These are phyloP conservation scores for Tetraselmis chui DNA, from an alignment of 139 green algal genomes.

Conservation along the genomic window DNA sequence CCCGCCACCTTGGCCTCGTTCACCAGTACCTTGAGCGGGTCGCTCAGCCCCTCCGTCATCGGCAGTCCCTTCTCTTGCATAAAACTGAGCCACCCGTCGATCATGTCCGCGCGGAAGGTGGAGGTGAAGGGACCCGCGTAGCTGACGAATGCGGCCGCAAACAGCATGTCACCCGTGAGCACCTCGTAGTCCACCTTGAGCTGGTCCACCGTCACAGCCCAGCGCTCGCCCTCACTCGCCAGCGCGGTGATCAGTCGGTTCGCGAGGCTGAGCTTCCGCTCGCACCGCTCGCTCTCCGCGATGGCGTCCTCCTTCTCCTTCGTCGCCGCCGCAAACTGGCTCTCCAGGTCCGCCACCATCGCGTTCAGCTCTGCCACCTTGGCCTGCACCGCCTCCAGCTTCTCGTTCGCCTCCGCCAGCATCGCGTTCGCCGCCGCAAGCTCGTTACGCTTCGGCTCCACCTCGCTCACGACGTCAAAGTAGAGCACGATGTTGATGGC, in stretches of 20 bases:
- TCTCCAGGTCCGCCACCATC: constrained; percentile 67
- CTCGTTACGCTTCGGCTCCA: constrained; percentile 78
- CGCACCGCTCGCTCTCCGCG: constrained; percentile 56
- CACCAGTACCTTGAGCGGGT: constrained; percentile 65
- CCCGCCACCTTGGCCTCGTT: constrained; percentile 66
- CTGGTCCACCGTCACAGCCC: constrained; percentile 63
- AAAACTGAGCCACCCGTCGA: constrained; percentile 66
- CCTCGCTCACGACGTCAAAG: constrained; percentile 75
- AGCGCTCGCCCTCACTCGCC: constrained; percentile 70
- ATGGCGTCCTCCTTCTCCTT: constrained; percentile 82
- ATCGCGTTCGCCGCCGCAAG: constrained; percentile 76
- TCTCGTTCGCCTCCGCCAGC: constrained; percentile 65
- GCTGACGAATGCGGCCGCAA: constrained; percentile 59
- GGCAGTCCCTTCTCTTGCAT: constrained; percentile 51
- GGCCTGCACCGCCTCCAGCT: constrained; percentile 47
- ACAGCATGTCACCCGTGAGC: constrained; percentile 62
- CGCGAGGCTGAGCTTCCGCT: constrained; percentile 73
- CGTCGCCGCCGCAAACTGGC: constrained; percentile 63
- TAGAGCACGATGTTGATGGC: constrained; percentile 88
- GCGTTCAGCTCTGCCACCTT: constrained; percentile 71
- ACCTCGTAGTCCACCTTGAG: constrained; percentile 67
- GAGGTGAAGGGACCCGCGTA: constrained; percentile 72
- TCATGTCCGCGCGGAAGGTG: constrained; percentile 58
- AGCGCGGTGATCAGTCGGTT: constrained; percentile 82
- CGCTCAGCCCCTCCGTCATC: constrained; percentile 70